Evolutionary conservation across 148 eudicot genomes (phyloP).

Genomic region (Selenicereus undatus): DNA sequence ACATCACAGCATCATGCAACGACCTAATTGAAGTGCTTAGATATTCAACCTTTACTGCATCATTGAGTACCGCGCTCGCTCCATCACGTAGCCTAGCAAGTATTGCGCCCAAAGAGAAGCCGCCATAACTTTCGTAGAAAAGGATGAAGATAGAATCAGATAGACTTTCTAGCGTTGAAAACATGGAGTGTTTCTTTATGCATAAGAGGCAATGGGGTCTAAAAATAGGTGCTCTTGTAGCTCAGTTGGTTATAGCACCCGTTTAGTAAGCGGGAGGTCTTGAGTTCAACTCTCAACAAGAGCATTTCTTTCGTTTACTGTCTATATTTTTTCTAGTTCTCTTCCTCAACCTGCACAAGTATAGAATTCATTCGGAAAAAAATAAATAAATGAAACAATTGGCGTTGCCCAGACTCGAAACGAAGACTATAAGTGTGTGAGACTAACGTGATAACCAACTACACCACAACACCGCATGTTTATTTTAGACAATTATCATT

Average conservation of each 20-base stretch:
- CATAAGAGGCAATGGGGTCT: too few relatives aligned
- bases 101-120: too few relatives aligned
- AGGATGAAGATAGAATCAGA: too few relatives aligned
- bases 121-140: too few relatives aligned
- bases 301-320: not conserved
- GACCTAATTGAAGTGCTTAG: too few relatives aligned
- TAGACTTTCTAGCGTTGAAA: too few relatives aligned
- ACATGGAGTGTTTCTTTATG: too few relatives aligned
- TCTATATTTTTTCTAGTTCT: not conserved
- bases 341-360: not conserved
- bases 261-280: not conserved
- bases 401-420: slow-evolving; percentile 80
- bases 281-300: not conserved
- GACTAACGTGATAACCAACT: slow-evolving; percentile 95
- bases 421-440: slow-evolving; percentile 85
- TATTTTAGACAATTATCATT: not conserved
- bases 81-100: too few relatives aligned
- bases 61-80: too few relatives aligned
- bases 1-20: too few relatives aligned
- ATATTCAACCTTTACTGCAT: too few relatives aligned
- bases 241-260: slow-evolving; percentile 3
- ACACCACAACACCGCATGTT: slow-evolving; percentile 63
- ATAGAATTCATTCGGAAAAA: too few relatives aligned
- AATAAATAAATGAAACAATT: not conserved
- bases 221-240: not conserved